phyloP scores from a whole-genome alignment of 2,329 filamentous ascomycete species.

The Metarhizium anisopliae region DNA sequence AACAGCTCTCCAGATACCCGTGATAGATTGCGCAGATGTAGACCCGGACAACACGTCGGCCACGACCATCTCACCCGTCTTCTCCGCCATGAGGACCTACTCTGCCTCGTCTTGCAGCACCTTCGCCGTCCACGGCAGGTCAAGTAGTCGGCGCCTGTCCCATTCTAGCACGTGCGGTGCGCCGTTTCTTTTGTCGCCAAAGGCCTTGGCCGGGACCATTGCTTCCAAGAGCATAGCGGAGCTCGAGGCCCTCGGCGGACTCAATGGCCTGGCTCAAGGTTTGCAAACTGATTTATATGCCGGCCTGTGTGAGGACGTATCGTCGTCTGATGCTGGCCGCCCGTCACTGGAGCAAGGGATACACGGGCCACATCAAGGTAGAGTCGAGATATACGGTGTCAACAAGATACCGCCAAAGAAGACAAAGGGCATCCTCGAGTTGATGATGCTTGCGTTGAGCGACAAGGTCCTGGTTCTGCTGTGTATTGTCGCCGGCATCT shows the following conservation, averaged over 20 bases:
- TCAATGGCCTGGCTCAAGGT: background rate
- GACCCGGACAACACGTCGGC: background rate
- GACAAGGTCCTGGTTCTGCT: conserved; percentile 51
- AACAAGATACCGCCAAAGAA: conserved; percentile 1
- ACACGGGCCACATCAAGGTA: background rate
- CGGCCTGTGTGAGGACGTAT: background rate
- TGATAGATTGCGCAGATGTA: background rate
- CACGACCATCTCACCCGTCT: background rate
- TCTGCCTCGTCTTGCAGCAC: conserved; percentile 1
- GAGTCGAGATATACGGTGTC: background rate
- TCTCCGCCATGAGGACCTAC: background rate
- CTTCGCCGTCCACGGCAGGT: background rate
- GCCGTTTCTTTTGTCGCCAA: background rate
- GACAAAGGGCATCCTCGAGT: background rate
- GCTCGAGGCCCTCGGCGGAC: conserved; percentile 3
- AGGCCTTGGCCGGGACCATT: background rate
- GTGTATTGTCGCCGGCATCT: conserved; percentile 56
- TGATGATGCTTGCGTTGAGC: conserved; percentile 1
- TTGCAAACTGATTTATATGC: conserved; percentile 2
- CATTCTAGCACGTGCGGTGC: background rate
- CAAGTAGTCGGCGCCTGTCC: background rate
- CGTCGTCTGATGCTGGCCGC: background rate
- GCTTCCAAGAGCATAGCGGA: conserved; percentile 3
- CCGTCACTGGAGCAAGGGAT: no score
- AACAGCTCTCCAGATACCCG: background rate